Evolutionary conservation across 2,329 filamentous ascomycete species (phyloP).

Genomic region (Dryadomyces quercivorus): DNA sequence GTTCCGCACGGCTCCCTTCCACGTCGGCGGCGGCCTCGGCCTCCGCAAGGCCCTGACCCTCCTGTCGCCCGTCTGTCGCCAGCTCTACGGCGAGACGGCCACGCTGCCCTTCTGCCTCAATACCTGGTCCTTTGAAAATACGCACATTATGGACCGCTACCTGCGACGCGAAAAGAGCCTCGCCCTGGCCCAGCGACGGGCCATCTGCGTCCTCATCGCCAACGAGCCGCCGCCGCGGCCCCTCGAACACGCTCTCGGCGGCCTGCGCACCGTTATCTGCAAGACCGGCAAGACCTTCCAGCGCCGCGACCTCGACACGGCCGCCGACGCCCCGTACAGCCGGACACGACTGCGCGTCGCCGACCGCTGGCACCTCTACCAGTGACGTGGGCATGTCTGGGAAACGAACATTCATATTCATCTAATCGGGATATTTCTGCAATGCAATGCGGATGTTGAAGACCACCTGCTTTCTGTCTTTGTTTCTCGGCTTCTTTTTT

Average conservation of each 20-base stretch:
- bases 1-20: no score
- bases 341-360: no score
- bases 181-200: conserved; percentile 18
- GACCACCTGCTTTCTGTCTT: no score
- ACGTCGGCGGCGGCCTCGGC: neutral
- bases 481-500: neutral
- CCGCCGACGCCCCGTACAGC: neutral
- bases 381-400: no score
- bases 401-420: no score
- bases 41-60: conserved; percentile 17
- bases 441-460: no score
- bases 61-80: conserved; percentile 21
- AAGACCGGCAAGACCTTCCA: conserved; percentile 5
- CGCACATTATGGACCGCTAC: conserved; percentile 21
- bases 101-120: conserved; percentile 22
- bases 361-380: no score
- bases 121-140: conserved; percentile 21
- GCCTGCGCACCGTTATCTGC: conserved; percentile 17
- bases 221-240: conserved; percentile 14
- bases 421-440: no score
- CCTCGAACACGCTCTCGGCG: conserved; percentile 18
- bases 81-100: conserved; percentile 24
- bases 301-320: conserved; percentile 1
- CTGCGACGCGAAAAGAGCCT: conserved; percentile 20
- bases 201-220: conserved; percentile 18